Base-by-base conservation (phyloP, 208 protist genomes). In the Acanthamoeba healyi region DNA sequence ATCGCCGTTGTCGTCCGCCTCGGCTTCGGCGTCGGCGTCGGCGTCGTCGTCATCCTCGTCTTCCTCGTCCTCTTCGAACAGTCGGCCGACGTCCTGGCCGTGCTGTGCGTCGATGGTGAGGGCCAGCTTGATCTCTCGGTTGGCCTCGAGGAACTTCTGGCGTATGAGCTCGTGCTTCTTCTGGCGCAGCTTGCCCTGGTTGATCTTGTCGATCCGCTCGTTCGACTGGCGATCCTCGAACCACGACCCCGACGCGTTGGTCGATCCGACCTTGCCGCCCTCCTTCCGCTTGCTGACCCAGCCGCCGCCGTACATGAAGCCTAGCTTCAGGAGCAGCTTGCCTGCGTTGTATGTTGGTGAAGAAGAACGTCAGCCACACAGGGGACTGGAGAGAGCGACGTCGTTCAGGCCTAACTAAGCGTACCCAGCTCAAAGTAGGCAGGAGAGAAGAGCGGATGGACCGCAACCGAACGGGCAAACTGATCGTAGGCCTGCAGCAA, bases 391-490 rank as follows among this genome's bases (percentile, higher is more conserved):
- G n/a, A n/a, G n/a, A n/a, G n/a, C n/a, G n/a, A n/a, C n/a, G n/a
- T n/a, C n/a, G n/a, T n/a, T n/a, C n/a, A n/a, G n/a, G n/a, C n/a
- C n/a, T n/a, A n/a, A n/a, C n/a, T n/a, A n/a, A n/a, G n/a, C n/a
- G 42, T 87, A 89, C 87, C 87, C 15, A 79, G 61, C 26, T 92
- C 87, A 51, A 79, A 92, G 58, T 92, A 77, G 17, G 87, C 87
- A 22, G 87, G 87, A 7, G 61, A 70, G 65, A 79, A 92, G 7
- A 56, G 49, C 3, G 87, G 87, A 38, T 92, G 38, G 38, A 92
- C 44, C 12, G 40, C 34, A 22, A 92, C 32, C n/a, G 42, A 92
- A 9, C 63, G 87, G 29, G 54, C 26, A 44, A 92, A 92, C 58
- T 54, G 36, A 29, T 92, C 44, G 46, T 92, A 56, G 22, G 61